Conservation (phyloP, 1,284 basidiomycete genomes). For the Porodaedalea pini region DNA sequence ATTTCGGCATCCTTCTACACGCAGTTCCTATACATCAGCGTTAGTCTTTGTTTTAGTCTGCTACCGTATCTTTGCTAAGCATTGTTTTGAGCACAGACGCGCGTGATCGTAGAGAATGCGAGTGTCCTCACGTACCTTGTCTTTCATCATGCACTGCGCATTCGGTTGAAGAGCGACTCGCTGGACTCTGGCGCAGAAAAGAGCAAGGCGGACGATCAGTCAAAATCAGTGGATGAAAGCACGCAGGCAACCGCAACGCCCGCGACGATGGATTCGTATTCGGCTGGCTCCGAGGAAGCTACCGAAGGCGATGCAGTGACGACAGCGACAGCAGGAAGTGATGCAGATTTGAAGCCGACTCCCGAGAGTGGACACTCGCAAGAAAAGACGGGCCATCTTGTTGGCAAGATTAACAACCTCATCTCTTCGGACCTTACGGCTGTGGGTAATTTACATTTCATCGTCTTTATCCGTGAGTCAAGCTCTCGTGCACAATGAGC, state of each 20-base stretch:
- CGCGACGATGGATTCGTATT: slow-evolving; percentile 6
- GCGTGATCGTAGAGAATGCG: slow-evolving; percentile 5
- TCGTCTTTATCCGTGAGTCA: slow-evolving; percentile 14
- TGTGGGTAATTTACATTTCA: slow-evolving; percentile 19
- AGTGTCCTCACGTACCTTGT: slow-evolving; percentile 46
- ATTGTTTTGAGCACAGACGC: neutral
- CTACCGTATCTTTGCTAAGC: neutral
- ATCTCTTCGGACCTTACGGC: slow-evolving; percentile 24
- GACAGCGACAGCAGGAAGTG: neutral
- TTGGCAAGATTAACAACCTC: slow-evolving; percentile 39
- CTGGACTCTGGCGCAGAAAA: slow-evolving; percentile 7
- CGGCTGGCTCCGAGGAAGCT: neutral
- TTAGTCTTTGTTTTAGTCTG: neutral
- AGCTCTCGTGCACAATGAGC: too few relatives aligned
- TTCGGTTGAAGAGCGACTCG: slow-evolving; percentile 40
- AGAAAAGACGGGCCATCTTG: slow-evolving; percentile 29
- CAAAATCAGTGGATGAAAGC: neutral
- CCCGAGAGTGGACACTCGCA: slow-evolving; percentile 18
- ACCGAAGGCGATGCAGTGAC: neutral
- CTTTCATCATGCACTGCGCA: slow-evolving; percentile 54
- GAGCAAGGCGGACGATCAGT: neutral
- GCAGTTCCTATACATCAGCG: slow-evolving; percentile 6
- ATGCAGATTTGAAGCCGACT: neutral
- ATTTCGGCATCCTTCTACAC: slow-evolving; percentile 7
- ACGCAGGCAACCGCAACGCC: slow-evolving; percentile 5